phyloP scores from a whole-genome alignment of 192 early-diverging fungal species.

The Haplosporangium gracile region DNA sequence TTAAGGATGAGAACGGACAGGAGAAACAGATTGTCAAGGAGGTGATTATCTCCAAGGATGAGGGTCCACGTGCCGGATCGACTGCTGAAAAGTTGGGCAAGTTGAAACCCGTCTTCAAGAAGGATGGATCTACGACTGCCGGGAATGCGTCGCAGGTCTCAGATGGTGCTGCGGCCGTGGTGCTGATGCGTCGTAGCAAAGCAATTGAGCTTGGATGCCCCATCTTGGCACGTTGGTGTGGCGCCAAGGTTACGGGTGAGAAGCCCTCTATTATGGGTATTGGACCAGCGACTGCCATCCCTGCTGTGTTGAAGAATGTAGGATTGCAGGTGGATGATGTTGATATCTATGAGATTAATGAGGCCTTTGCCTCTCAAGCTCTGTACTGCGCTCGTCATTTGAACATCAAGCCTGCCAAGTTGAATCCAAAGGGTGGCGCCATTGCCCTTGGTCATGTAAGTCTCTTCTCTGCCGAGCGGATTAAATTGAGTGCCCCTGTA shows the following conservation, averaged over 20 bases:
- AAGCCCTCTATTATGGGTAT: constrained; percentile 97
- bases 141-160: constrained; percentile 97
- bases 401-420: constrained; percentile 83
- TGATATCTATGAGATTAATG: constrained; percentile 93
- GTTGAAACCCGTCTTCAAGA: constrained; percentile 88
- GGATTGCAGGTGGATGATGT: constrained; percentile 82
- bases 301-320: constrained; percentile 84
- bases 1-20: constrained; percentile 81
- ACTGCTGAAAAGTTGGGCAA: constrained; percentile 84
- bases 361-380: constrained; percentile 96
- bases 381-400: constrained; percentile 91
- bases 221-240: constrained; percentile 85
- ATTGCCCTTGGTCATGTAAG: constrained; percentile 91
- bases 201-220: constrained; percentile 88
- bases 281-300: constrained; percentile 95
- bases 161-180: constrained; percentile 94
- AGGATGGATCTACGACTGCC: constrained; percentile 87
- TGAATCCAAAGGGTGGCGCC: constrained; percentile 98
- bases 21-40: constrained; percentile 45
- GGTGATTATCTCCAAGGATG: constrained; percentile 83
- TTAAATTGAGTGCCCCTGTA: not conserved
- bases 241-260: constrained; percentile 88
- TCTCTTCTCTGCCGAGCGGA: not conserved
- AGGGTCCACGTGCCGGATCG: constrained; percentile 86
- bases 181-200: constrained; percentile 90